Evolutionary conservation across 2,329 filamentous ascomycete species (phyloP).

Genomic region (Pseudocercospora musae): DNA sequence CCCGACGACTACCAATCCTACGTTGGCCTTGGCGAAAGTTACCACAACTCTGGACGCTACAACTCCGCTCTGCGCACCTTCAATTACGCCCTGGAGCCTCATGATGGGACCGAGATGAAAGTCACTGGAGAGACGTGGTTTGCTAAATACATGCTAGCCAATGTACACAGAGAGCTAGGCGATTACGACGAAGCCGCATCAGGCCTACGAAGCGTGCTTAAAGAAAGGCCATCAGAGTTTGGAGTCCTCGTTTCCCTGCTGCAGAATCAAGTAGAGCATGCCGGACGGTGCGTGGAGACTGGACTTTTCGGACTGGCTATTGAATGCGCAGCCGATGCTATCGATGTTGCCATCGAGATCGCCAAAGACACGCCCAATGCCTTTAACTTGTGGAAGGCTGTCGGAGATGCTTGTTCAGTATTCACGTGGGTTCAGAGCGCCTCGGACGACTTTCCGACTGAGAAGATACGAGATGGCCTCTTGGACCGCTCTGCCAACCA

Average conservation of each 20-base stretch:
- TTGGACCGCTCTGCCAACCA: constrained; percentile 54
- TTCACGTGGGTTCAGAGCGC: constrained; percentile 76
- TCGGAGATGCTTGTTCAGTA: constrained; percentile 82
- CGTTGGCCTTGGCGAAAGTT: constrained; percentile 95
- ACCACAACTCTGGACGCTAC: constrained; percentile 88
- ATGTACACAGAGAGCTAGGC: constrained; percentile 89
- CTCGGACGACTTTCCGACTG: constrained; percentile 59
- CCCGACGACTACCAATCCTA: constrained; percentile 92
- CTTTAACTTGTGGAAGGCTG: constrained; percentile 93
- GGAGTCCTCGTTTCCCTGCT: constrained; percentile 84
- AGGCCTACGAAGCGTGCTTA: constrained; percentile 72
- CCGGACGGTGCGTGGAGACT: constrained; percentile 71
- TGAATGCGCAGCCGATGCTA: constrained; percentile 64
- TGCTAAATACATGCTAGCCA: constrained; percentile 92
- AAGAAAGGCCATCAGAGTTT: constrained; percentile 67
- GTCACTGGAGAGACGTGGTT: constrained; percentile 79
- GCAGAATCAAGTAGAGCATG: constrained; percentile 81
- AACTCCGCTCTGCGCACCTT: constrained; percentile 94
- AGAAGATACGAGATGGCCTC: constrained; percentile 54
- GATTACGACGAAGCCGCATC: constrained; percentile 78
- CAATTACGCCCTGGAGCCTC: constrained; percentile 74
- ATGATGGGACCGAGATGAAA: constrained; percentile 55
- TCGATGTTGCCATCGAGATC: constrained; percentile 64
- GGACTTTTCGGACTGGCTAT: constrained; percentile 83
- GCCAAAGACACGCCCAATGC: constrained; percentile 61